phyloP scores from a whole-genome alignment of 352 stramenopile species.

The Globisporangium ultimum region DNA sequence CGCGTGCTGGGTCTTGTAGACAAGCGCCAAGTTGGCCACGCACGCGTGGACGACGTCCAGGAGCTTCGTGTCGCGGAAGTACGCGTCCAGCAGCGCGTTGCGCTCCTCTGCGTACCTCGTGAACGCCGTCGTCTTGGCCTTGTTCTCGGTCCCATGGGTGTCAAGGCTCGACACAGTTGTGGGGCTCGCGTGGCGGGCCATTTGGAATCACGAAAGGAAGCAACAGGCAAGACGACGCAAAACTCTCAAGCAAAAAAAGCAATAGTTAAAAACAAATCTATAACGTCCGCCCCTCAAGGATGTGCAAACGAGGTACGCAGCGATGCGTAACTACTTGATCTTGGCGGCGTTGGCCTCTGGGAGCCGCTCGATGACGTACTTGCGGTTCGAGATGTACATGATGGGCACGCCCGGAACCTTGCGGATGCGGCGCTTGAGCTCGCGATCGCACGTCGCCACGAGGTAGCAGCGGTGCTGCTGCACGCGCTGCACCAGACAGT shows the following conservation, averaged over 20 bases:
- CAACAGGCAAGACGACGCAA: too few species aligned
- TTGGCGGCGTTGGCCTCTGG: slow-evolving; percentile 94
- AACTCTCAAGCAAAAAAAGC: not conserved
- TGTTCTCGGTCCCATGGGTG: too few species aligned
- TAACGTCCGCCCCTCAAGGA: not conserved
- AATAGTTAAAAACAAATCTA: slow-evolving; percentile 15
- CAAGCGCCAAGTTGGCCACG: slow-evolving; percentile 20
- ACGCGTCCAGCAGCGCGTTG: slow-evolving; percentile 32
- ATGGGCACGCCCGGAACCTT: slow-evolving; percentile 99
- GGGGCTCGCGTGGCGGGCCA: too few species aligned
- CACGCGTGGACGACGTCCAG: slow-evolving; percentile 33
- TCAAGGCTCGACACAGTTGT: too few species aligned
- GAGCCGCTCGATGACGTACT: slow-evolving; percentile 99
- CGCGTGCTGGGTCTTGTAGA: slow-evolving; percentile 22
- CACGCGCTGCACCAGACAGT: slow-evolving; percentile 94
- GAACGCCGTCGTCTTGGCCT: not conserved
- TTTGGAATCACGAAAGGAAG: too few species aligned
- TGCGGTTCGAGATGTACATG: slow-evolving; percentile 99
- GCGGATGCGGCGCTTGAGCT: slow-evolving; percentile 97
- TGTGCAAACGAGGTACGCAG: too few species aligned
- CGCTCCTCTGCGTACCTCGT: slow-evolving; percentile 18
- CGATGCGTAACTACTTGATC: slow-evolving; percentile 72
- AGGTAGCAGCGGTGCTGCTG: slow-evolving; percentile 98
- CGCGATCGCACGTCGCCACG: slow-evolving; percentile 99
- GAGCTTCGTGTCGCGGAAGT: slow-evolving; percentile 36